phyloP scores from a whole-genome alignment of 192 early-diverging fungal genomes.

The Coemansia sp. region DNA sequence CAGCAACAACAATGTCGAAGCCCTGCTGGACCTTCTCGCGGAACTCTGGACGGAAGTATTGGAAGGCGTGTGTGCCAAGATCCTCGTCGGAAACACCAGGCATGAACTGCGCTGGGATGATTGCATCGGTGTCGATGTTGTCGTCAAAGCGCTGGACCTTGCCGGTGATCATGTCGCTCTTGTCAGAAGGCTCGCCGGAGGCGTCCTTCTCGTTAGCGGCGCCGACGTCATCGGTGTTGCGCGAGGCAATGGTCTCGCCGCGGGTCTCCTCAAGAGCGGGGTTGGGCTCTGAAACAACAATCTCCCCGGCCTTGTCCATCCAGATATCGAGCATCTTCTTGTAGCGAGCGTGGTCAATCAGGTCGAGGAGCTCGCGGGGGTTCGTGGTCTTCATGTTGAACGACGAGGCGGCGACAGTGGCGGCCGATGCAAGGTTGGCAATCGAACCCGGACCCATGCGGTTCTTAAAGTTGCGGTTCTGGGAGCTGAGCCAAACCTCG shows the following conservation, averaged over 20 bases:
- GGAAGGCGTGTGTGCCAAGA: constrained; percentile 69
- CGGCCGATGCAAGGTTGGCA: constrained; percentile 74
- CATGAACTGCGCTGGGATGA: constrained; percentile 79
- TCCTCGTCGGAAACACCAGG: constrained; percentile 68
- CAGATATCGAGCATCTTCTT: constrained; percentile 65
- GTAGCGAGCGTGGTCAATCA: constrained; percentile 64
- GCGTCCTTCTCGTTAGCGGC: constrained; percentile 10
- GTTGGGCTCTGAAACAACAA: constrained; percentile 66
- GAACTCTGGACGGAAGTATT: constrained; percentile 76
- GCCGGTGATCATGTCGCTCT: constrained; percentile 57
- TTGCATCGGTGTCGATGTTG: constrained; percentile 78
- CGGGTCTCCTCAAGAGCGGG: constrained; percentile 56
- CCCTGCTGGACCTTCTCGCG: constrained; percentile 63
- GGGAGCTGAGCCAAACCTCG: constrained; percentile 79
- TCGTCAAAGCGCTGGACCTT: constrained; percentile 74
- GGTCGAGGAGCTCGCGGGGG: constrained; percentile 66
- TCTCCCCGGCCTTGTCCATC: constrained; percentile 62
- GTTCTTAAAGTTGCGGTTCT: constrained; percentile 86
- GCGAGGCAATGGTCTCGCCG: constrained; percentile 38
- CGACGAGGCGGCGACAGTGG: constrained; percentile 76
- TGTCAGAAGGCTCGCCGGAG: constrained; percentile 12
- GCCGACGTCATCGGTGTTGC: constrained; percentile 37
- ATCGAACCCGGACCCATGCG: constrained; percentile 82
- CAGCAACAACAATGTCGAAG: constrained; percentile 70
- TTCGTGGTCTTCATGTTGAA: constrained; percentile 74